A percentile compares a stretch with the other conserved stretches of the same genome.
Evolutionary conservation across 192 early-diverging fungal genomes (phyloP).

Genomic region (Entomortierella parvispora): DNA sequence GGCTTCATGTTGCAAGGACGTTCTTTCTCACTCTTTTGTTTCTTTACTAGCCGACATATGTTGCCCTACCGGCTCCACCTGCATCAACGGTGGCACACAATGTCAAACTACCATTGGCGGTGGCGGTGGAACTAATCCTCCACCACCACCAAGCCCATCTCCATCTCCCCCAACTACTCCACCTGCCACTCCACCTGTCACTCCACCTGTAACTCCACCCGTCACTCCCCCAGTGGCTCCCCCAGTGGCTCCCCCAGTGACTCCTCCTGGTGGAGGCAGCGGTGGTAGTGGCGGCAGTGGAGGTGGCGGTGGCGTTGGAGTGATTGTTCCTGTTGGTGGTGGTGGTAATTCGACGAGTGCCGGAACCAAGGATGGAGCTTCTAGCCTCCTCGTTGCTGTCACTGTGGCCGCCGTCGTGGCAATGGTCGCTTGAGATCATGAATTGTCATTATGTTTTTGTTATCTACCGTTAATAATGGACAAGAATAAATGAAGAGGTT

Average conservation of each 20-base stretch:
- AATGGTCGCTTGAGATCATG: neutral
- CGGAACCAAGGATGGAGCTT: too few species aligned
- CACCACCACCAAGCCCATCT: neutral
- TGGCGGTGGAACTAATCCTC: neutral
- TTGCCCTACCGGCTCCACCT: neutral
- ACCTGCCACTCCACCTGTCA: neutral
- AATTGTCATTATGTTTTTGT: too few species aligned
- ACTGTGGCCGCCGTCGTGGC: neutral
- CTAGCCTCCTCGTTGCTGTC: neutral
- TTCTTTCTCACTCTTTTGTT: neutral
- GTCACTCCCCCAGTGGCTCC: neutral
- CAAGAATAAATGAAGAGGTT: too few species aligned
- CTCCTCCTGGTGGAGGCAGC: neutral
- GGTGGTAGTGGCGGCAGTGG: neutral
- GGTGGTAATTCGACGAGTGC: too few species aligned
- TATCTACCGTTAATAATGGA: too few species aligned
- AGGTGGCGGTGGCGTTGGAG: neutral
- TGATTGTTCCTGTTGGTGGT: too few species aligned
- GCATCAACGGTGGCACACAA: neutral
- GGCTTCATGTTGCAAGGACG: too few species aligned
- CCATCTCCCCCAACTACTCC: neutral
- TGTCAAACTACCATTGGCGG: neutral
- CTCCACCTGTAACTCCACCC: neutral
- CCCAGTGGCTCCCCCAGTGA: neutral
- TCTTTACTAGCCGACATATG: neutral